phyloP scores from a whole-genome alignment of 805 yeast genomes.

The Cyberlindnera lachancei region DNA sequence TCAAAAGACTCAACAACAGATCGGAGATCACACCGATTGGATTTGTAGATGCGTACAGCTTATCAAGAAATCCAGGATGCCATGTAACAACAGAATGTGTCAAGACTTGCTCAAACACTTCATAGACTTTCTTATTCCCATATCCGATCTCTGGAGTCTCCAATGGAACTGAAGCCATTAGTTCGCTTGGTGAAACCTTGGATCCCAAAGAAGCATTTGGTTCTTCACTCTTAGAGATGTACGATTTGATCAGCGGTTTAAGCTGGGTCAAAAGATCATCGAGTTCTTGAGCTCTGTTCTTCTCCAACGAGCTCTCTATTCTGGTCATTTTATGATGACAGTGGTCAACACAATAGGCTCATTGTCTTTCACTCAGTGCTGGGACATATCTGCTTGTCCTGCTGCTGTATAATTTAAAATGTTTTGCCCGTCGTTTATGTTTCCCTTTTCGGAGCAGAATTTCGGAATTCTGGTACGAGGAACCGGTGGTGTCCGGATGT shows the following conservation, averaged over 20 bases:
- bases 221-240: conserved; percentile 43
- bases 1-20: conserved; percentile 55
- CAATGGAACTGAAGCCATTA: conserved; percentile 30
- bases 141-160: conserved; percentile 32
- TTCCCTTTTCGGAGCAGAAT: no score
- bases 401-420: no score
- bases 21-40: conserved; percentile 79
- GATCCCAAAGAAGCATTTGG: conserved; percentile 42
- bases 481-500: no score
- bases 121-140: conserved; percentile 36
- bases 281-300: conserved; percentile 47
- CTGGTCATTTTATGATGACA: conserved; percentile 19
- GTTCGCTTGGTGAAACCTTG: conserved; percentile 40
- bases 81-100: conserved; percentile 73
- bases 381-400: no score
- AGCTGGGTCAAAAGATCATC: conserved; percentile 45
- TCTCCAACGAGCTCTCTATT: conserved; percentile 31
- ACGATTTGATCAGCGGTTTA: conserved; percentile 42
- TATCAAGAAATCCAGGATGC: conserved; percentile 83
- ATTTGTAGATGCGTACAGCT: conserved; percentile 77
- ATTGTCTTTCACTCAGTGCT: no score
- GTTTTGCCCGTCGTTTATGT: no score
- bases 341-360: no score
- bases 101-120: conserved; percentile 47
- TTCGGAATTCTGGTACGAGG: no score